Percentiles rank a stretch among this genome's conserved stretches.
Evolutionary conservation across 805 yeast genomes (phyloP).

Genomic region (Candida awuae): DNA sequence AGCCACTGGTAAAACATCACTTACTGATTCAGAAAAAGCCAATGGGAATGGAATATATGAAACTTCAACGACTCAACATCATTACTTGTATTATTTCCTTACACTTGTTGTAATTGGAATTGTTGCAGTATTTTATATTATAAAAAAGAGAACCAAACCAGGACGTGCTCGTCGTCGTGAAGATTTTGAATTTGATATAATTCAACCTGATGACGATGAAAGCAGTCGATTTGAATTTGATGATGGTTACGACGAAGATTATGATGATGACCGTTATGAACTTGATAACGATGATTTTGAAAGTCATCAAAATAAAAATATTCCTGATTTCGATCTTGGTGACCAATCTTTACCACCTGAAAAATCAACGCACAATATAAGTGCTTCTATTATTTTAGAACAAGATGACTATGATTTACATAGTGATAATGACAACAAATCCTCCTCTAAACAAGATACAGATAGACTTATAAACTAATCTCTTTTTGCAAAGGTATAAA

Average conservation of each 20-base stretch:
- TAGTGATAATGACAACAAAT: background rate
- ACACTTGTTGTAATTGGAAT: constrained; percentile 55
- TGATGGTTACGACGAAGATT: constrained; percentile 7
- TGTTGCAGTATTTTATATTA: constrained; percentile 35
- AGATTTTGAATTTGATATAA: constrained; percentile 71
- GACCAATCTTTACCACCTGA: background rate
- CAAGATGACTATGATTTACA: background rate
- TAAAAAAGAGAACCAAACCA: constrained; percentile 31
- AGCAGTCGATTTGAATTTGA: constrained; percentile 27
- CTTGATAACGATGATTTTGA: constrained; percentile 8
- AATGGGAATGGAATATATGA: constrained; percentile 4
- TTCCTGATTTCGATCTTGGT: no score
- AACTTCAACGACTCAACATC: constrained; percentile 3
- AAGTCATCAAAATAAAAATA: no score
- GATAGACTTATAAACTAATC: no score
- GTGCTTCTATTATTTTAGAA: background rate
- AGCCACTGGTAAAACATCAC: background rate
- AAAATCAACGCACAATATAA: background rate
- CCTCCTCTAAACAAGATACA: no score
- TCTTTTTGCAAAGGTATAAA: no score
- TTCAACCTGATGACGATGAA: constrained; percentile 50
- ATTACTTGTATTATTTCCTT: constrained; percentile 33
- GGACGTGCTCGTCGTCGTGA: constrained; percentile 48
- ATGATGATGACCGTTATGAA: constrained; percentile 9
- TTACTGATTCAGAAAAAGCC: background rate